These are phyloP conservation scores for Taxawa tesnikishii DNA, from an alignment of 2,329 filamentous ascomycete species.

Conservation along the genomic window DNA sequence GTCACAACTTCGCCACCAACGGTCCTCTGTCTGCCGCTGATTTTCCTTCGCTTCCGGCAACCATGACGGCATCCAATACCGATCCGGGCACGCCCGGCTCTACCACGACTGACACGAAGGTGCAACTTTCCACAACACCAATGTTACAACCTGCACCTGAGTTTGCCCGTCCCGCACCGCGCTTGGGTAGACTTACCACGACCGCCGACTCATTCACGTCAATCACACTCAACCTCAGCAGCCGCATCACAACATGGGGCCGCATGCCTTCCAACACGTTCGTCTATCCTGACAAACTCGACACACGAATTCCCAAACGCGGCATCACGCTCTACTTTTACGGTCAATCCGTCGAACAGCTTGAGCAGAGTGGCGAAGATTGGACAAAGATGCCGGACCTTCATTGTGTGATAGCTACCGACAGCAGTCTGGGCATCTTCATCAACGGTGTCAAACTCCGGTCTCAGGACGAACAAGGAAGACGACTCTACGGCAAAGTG, in stretches of 20 bases:
- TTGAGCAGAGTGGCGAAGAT: constrained; percentile 36
- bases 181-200: constrained; percentile 55
- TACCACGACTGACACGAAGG: neutral
- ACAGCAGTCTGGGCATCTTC: constrained; percentile 61
- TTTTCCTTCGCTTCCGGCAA: constrained; percentile 7
- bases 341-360: constrained; percentile 52
- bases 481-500: constrained; percentile 50
- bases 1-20: constrained; percentile 26
- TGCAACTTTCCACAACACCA: constrained; percentile 7
- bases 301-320: constrained; percentile 67
- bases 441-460: constrained; percentile 63
- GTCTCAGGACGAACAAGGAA: constrained; percentile 38
- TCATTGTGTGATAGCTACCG: constrained; percentile 65
- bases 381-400: constrained; percentile 42
- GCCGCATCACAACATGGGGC: constrained; percentile 65
- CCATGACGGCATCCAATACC: constrained; percentile 3
- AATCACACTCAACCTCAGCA: constrained; percentile 53
- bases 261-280: constrained; percentile 57
- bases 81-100: neutral
- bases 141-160: constrained; percentile 7
- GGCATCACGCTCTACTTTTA: constrained; percentile 70
- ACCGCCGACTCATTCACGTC: constrained; percentile 52
- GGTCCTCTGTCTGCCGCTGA: constrained; percentile 12
- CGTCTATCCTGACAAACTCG: constrained; percentile 48
- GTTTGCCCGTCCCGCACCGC: constrained; percentile 26